Percentiles rank a stretch among this genome's conserved stretches.
These are phyloP conservation scores for Suillus spraguei DNA, from an alignment of 768 basidiomycete species.

Conservation along the genomic window DNA sequence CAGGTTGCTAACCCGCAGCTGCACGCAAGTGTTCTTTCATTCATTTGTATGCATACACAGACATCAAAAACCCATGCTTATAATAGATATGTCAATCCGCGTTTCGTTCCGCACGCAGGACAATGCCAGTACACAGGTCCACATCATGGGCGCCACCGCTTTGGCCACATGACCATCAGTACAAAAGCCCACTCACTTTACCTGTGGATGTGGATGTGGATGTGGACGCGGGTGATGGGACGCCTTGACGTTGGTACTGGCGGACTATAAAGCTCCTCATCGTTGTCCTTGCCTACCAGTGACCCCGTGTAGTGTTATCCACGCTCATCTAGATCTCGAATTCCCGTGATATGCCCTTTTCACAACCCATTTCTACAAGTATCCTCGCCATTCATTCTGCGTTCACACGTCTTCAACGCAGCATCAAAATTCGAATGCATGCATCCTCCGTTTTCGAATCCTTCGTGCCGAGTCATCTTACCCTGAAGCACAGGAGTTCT, in stretches of 20 bases:
- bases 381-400: neutral
- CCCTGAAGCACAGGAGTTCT: neutral
- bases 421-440: neutral
- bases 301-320: neutral
- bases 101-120: conserved; percentile 2
- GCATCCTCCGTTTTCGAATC: neutral
- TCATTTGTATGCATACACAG: neutral
- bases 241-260: neutral
- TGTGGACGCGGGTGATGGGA: neutral
- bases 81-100: conserved; percentile 3
- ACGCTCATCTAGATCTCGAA: neutral
- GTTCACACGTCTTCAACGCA: neutral
- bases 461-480: neutral
- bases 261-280: conserved; percentile 2
- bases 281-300: conserved; percentile 1
- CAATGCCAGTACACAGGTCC: conserved; percentile 9
- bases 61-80: neutral
- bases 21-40: conserved; percentile 3
- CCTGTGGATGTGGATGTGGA: neutral
- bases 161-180: conserved; percentile 2
- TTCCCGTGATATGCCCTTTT: neutral
- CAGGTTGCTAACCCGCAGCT: conserved; percentile 3
- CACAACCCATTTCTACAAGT: neutral
- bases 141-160: conserved; percentile 6
- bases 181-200: conserved; percentile 1